Base-by-base conservation (phyloP, 2,329 filamentous ascomycete species). In the Dactylellina haptotyla region DNA sequence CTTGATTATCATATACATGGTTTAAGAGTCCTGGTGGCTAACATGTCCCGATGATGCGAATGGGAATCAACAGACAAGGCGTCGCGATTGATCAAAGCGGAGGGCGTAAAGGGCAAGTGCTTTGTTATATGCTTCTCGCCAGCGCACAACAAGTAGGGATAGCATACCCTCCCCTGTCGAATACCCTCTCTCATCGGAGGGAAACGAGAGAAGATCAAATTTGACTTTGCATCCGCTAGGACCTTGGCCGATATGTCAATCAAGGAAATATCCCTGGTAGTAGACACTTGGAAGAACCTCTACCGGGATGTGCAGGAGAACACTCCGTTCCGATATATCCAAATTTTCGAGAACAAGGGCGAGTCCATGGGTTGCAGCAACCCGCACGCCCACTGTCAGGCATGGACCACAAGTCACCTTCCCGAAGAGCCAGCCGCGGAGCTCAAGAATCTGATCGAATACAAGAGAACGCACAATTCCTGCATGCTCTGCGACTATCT, bases 301-400 rank as follows among this genome's bases (percentile, higher is more conserved):
- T 99, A 98, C 81, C 87, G 89, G 14, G 85, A 88, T 80, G 82
- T 98, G 45, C 89, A 92, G 0, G 86, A 90, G 0, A 84, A 85
- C 8, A 93, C 88, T 77, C 88, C 89, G 83, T 92, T 96, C 78
- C 88, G 90, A 61, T 98, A 96, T 83, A 97, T 99, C 93, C 95
- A 99, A 80, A 98, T 99, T 76, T 99, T 99, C 75, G 95, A 99
- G 83, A 99, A 99, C 84, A 99, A 99, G 83, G 95, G 95, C 57
- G 88, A 91, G 0, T 92, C 94, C 9, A 99, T 99, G 95, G 95
- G 95, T 57, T 99, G 95, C 84, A 98, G 94, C 1, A 99, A 99
- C 81, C 95, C 95, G 0, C 95, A 99, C 81, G 95, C 95, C 0
- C 95, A 99, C 82, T 94, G 95, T 70, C 95, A 99, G 81, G 86